These are phyloP conservation scores for Irpex lacteus DNA, from an alignment of 1,284 basidiomycete species.

Conservation along the genomic window DNA sequence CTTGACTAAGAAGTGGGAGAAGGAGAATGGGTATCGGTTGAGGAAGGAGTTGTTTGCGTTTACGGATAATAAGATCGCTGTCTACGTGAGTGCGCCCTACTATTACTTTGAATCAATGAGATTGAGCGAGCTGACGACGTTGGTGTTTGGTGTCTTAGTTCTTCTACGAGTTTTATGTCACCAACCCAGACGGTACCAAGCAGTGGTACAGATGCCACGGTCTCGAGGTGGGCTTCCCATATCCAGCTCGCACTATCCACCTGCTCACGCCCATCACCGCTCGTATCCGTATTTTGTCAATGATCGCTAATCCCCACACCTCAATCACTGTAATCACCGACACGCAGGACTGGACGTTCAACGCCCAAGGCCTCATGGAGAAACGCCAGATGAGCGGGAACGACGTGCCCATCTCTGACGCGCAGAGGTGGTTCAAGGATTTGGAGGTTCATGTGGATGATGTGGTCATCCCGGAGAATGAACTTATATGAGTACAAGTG, in stretches of 20 bases:
- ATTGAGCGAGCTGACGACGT: background rate
- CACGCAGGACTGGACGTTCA: slow-evolving; percentile 58
- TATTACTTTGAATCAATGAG: background rate
- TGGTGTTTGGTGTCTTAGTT: slow-evolving; percentile 36
- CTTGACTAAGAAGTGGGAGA: slow-evolving; percentile 53
- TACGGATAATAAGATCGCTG: slow-evolving; percentile 56
- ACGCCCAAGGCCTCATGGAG: slow-evolving; percentile 49
- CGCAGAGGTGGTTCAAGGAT: slow-evolving; percentile 57
- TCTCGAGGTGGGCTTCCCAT: slow-evolving; percentile 33
- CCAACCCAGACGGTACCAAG: slow-evolving; percentile 31
- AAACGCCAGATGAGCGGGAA: slow-evolving; percentile 60
- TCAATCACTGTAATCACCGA: background rate
- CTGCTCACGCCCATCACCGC: background rate
- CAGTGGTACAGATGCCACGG: slow-evolving; percentile 60
- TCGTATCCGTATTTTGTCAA: background rate
- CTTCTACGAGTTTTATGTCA: slow-evolving; percentile 57
- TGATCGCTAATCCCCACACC: no score
- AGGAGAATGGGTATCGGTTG: slow-evolving; percentile 43
- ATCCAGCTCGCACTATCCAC: no score
- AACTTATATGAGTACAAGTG: background rate
- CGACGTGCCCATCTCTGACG: slow-evolving; percentile 47
- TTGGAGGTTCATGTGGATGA: slow-evolving; percentile 30
- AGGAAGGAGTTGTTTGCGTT: slow-evolving; percentile 60
- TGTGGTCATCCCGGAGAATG: slow-evolving; percentile 22
- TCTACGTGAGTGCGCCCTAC: slow-evolving; percentile 30